Percentiles rank a stretch among this genome's conserved stretches.
Evolutionary conservation across 2,329 filamentous ascomycete genomes (phyloP).

Genomic region (Alternaria postmessia): DNA sequence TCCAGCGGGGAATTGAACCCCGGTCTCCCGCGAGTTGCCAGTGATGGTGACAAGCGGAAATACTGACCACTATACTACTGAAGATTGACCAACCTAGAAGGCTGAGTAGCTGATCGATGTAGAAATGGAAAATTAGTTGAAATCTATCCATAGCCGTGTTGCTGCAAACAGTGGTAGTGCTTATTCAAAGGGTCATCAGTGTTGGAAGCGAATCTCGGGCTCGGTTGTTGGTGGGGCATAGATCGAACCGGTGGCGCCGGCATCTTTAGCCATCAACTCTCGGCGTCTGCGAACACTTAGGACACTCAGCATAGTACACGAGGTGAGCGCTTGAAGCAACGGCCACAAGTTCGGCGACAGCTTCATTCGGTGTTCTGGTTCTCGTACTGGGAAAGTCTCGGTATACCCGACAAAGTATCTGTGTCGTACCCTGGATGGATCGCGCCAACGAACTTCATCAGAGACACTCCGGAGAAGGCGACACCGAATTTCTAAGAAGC

Average conservation of each 20-base stretch:
- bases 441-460: background rate
- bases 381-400: background rate
- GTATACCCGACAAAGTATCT: background rate
- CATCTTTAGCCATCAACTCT: background rate
- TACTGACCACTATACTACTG: conserved; percentile 26
- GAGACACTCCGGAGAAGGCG: background rate
- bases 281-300: background rate
- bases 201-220: background rate
- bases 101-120: background rate
- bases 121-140: background rate
- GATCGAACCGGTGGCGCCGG: background rate
- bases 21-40: conserved; percentile 16
- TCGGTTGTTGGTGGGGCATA: background rate
- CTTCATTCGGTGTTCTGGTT: background rate
- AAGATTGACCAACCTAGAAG: conserved; percentile 10
- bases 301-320: background rate
- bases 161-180: no score
- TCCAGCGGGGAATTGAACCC: conserved; percentile 20
- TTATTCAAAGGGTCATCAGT: no score
- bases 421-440: background rate
- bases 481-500: background rate
- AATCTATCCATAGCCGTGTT: no score
- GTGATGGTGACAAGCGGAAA: conserved; percentile 21
- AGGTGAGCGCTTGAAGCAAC: background rate
- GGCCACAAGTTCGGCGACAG: background rate